Percentiles rank a stretch among this genome's conserved stretches.
These are phyloP conservation scores for Hippophae gyantsensis DNA, from an alignment of 306 rosid species.

Conservation along the genomic window DNA sequence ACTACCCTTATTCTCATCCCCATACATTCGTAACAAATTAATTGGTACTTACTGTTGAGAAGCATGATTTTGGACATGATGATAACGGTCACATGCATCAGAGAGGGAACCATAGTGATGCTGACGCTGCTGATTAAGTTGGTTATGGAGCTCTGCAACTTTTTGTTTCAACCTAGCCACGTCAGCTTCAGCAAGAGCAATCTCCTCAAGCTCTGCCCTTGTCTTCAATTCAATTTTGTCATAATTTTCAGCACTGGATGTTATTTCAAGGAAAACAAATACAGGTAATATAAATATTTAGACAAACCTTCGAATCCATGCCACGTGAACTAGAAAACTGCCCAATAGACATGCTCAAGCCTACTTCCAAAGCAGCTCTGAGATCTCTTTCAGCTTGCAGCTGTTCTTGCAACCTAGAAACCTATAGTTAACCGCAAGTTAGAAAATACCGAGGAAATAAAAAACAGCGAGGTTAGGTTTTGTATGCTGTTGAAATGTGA, in stretches of 20 bases:
- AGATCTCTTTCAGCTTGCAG: slow-evolving; percentile 99
- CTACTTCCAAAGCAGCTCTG: slow-evolving; percentile 97
- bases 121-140: slow-evolving; percentile 92
- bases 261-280: slow-evolving; percentile 2
- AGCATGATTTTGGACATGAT: slow-evolving; percentile 60
- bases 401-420: slow-evolving; percentile 98
- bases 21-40: no score
- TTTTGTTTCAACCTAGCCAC: slow-evolving; percentile 97
- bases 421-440: slow-evolving; percentile 42
- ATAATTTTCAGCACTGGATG: slow-evolving; percentile 27
- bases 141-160: slow-evolving; percentile 97
- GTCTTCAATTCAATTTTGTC: slow-evolving; percentile 47
- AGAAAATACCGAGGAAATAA: slow-evolving; percentile 2
- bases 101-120: slow-evolving; percentile 87
- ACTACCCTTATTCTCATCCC: no score
- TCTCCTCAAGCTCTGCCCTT: slow-evolving; percentile 97
- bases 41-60: slow-evolving; percentile 72
- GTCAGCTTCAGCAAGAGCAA: slow-evolving; percentile 99
- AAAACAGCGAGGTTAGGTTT: neutral
- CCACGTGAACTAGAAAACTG: slow-evolving; percentile 76
- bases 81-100: slow-evolving; percentile 79
- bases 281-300: slow-evolving; percentile 2
- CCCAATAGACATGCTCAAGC: slow-evolving; percentile 95
- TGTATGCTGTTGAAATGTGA: no score
- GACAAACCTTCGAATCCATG: slow-evolving; percentile 89